Conservation (phyloP, 2,329 filamentous ascomycete species). For the Penicillium decumbens region DNA sequence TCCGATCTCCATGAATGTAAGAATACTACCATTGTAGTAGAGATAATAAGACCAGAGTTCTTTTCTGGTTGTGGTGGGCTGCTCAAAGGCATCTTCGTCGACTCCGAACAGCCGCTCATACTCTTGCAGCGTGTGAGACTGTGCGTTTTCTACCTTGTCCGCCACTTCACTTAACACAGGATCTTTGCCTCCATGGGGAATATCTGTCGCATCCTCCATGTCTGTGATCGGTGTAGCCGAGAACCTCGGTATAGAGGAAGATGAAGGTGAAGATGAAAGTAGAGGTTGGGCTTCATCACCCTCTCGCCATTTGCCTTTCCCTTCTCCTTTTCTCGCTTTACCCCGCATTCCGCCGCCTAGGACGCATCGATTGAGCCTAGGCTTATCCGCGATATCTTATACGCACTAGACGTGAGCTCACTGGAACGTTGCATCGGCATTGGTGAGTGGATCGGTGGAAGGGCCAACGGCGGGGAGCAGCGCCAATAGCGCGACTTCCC, state of each 20-base stretch:
- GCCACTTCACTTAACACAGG: conserved; percentile 5
- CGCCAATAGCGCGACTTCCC: background rate
- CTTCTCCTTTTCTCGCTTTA: background rate
- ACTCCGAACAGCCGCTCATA: conserved; percentile 38
- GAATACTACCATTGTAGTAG: conserved; percentile 38
- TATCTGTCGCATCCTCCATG: background rate
- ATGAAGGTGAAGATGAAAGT: background rate
- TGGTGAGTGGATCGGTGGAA: conserved; percentile 1
- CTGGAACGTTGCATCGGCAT: conserved; percentile 7
- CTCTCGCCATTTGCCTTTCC: background rate
- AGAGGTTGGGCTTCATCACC: background rate
- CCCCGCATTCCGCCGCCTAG: background rate
- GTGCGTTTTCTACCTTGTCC: conserved; percentile 14
- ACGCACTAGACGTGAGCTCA: background rate
- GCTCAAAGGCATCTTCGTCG: conserved; percentile 34
- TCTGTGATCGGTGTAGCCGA: background rate
- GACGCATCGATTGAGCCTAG: background rate
- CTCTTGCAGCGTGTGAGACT: conserved; percentile 20
- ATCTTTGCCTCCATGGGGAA: background rate
- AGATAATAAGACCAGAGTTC: conserved; percentile 45
- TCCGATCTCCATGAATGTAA: background rate
- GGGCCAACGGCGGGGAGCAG: background rate
- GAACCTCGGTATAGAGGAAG: background rate
- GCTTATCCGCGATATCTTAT: background rate
- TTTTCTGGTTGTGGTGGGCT: conserved; percentile 40